phyloP scores from a whole-genome alignment of 2,329 filamentous ascomycete genomes.

The Coniella vitis region DNA sequence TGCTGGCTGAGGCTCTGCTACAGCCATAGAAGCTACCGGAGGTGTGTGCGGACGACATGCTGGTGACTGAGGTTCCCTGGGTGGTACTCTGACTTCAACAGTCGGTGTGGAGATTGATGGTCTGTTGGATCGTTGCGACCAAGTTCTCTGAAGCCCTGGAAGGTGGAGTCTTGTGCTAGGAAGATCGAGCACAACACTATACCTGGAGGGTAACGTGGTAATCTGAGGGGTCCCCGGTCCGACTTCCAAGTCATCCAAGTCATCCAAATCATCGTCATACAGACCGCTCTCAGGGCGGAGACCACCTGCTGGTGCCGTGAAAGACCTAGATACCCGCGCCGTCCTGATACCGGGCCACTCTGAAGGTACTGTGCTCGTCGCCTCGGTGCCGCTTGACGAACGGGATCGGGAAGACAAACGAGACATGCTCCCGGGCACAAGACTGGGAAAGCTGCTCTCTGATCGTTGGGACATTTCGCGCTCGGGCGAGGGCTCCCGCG shows the following conservation, averaged over 20 bases:
- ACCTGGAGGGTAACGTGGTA: constrained; percentile 27
- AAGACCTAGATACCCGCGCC: constrained; percentile 8
- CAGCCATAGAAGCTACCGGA: constrained; percentile 1
- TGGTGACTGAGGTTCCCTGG: constrained; percentile 4
- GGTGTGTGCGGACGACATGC: not conserved
- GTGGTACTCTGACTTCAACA: constrained; percentile 3
- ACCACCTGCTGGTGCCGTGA: not conserved
- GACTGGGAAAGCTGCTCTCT: constrained; percentile 19
- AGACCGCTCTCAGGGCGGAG: constrained; percentile 23
- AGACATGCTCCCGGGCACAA: constrained; percentile 21
- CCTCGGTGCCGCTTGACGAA: constrained; percentile 20
- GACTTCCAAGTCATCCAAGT: constrained; percentile 19
- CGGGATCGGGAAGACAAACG: constrained; percentile 21
- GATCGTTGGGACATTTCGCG: constrained; percentile 25
- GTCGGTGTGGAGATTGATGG: constrained; percentile 21
- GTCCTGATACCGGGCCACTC: constrained; percentile 9
- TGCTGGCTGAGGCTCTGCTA: constrained; percentile 4
- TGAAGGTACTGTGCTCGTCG: constrained; percentile 10
- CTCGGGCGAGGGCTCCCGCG: constrained; percentile 1
- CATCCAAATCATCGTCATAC: constrained; percentile 22
- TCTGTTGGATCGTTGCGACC: constrained; percentile 30
- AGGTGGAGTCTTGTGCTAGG: constrained; percentile 36
- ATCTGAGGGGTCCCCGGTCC: constrained; percentile 40
- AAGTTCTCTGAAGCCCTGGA: constrained; percentile 33
- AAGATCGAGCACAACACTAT: constrained; percentile 20